Evolutionary conservation across 148 eudicot genomes (phyloP).

Genomic region (Vaccinium macrocarpon): DNA sequence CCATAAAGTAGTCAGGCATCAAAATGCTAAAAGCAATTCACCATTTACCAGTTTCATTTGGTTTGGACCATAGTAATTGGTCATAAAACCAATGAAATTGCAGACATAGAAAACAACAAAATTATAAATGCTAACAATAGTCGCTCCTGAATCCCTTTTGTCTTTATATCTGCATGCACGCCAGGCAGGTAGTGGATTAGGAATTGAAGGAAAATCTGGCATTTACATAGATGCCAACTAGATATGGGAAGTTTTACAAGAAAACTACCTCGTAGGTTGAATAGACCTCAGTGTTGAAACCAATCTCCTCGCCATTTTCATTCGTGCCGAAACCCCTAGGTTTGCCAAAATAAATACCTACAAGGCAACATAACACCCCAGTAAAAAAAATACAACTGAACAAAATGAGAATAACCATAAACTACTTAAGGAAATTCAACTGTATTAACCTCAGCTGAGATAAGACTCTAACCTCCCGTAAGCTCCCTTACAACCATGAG

Average conservation of each 20-base stretch:
- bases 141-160: not conserved
- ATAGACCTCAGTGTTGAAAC: slow-evolving; percentile 90
- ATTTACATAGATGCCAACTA: not conserved
- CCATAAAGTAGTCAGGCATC: not conserved
- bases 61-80: not conserved
- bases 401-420: not conserved
- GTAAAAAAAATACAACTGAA: not conserved
- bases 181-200: not conserved
- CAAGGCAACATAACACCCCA: not conserved
- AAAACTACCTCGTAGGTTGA: slow-evolving; percentile 71
- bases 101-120: not conserved
- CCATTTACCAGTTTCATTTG: not conserved
- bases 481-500: slow-evolving; percentile 97
- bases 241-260: not conserved
- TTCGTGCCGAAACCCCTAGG: slow-evolving; percentile 85
- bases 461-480: slow-evolving; percentile 65
- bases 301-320: slow-evolving; percentile 84
- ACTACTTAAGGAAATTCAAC: not conserved
- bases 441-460: not conserved
- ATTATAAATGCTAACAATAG: not conserved
- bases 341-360: slow-evolving; percentile 96
- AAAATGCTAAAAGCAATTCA: not conserved
- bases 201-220: not conserved
- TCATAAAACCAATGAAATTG: not conserved
- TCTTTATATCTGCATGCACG: not conserved